Evolutionary conservation across 352 stramenopile species (phyloP), one percentile per base, ranked within the genome.

Genomic region (Phytophthora pistaciae): DNA sequence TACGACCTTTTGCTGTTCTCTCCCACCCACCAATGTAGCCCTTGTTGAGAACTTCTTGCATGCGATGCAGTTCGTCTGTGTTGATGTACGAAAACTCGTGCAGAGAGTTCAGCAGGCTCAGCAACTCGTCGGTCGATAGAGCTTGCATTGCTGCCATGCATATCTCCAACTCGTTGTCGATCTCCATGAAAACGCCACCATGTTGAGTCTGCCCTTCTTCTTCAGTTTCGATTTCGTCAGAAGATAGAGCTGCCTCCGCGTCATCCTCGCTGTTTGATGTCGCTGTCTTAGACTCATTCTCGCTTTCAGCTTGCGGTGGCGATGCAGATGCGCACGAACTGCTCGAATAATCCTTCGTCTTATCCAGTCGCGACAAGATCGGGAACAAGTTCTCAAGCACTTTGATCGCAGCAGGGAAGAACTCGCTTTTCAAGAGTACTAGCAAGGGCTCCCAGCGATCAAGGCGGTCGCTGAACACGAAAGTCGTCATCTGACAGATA

Each of bases 381-480:
- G 90, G 87, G 1, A 96, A 72, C 3, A 95, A 60, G 59, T 91
- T 93, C 40, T 94, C 85, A 1, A 95, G 66, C 3, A 96, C 85
- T 23, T 87, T 87, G 5, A 96, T 81, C 23, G 78, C 77, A 29
- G 90, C 90, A 20, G 67, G 29, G 49, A 91, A 94, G 16, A 85
- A 56, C 0, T 82, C 76, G 33, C 84, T 79, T 68, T 95, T 93
- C 0, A 96, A 61, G 38, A 96, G 65, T 4, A 93, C 76, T 2
- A 96, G 59, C 29, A 96, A 69, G 1, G 90, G 90, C 44, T 95
- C 88, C 87, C 87, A 96, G 16, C 89, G 87, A 76, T 96, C 90
- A 21, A 96, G 83, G 3, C 86, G 74, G 54, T 91, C 81, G 18
- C 69, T 89, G 60, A 84, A 95, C 36, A 96, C 53, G 48, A 93